Conservation (phyloP, 805 yeast genomes). For the Starmerella stigmatis region DNA sequence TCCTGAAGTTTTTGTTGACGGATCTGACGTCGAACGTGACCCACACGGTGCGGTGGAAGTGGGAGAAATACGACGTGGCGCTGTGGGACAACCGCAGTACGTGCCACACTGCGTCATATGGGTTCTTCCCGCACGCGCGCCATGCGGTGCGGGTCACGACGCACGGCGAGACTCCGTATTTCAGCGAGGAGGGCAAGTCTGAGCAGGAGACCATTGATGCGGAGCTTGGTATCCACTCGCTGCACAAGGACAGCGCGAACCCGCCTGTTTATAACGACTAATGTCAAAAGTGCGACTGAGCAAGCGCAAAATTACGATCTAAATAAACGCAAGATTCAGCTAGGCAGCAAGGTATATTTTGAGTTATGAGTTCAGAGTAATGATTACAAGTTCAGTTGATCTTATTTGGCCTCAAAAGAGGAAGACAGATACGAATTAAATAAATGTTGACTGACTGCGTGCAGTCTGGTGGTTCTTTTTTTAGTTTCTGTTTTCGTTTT, state of each 20-base stretch:
- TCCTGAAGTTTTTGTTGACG: constrained; percentile 44
- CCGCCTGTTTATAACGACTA: constrained; percentile 28
- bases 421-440: no score
- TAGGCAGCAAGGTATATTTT: no score
- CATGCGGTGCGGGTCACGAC: constrained; percentile 69
- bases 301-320: not conserved
- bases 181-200: constrained; percentile 23
- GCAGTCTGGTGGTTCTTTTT: no score
- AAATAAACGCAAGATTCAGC: no score
- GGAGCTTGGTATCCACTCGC: constrained; percentile 23
- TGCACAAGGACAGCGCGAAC: constrained; percentile 27
- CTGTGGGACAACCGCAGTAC: constrained; percentile 73
- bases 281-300: not conserved
- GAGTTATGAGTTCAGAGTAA: no score
- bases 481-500: no score
- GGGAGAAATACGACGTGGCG: constrained; percentile 62
- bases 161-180: constrained; percentile 57
- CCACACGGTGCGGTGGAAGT: constrained; percentile 56
- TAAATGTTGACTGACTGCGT: no score
- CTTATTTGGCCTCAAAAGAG: no score
- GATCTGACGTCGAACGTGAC: constrained; percentile 47
- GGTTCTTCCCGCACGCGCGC: constrained; percentile 60
- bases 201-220: constrained; percentile 24
- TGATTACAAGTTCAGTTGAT: no score
- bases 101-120: constrained; percentile 57